phyloP scores from a whole-genome alignment of 139 green algal species.

The Tetradesmus lagerheimii region DNA sequence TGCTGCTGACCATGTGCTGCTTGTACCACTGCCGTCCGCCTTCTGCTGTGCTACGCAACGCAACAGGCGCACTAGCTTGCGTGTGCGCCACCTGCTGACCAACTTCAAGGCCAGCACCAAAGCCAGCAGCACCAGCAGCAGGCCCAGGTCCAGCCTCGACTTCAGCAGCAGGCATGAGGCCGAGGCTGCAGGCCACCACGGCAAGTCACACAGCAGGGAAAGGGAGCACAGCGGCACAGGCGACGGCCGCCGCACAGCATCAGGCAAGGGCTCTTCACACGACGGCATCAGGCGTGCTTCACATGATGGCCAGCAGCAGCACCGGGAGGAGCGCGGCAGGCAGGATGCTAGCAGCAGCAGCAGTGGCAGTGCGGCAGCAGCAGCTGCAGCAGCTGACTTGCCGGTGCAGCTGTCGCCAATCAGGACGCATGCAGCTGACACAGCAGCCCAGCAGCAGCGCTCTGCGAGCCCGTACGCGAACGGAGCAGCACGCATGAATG shows the following conservation, averaged over 20 bases:
- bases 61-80: slow-evolving; percentile 46
- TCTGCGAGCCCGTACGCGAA: background rate
- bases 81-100: slow-evolving; percentile 44
- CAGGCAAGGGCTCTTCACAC: background rate
- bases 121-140: background rate
- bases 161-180: background rate
- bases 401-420: slow-evolving; percentile 23
- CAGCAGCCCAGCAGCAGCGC: background rate
- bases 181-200: background rate
- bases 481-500: background rate
- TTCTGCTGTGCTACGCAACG: background rate
- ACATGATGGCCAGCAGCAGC: background rate
- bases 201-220: slow-evolving; percentile 3
- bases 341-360: background rate
- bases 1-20: background rate
- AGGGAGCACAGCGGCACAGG: background rate
- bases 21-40: background rate
- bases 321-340: background rate
- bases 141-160: background rate
- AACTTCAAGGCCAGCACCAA: slow-evolving; percentile 38
- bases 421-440: slow-evolving; percentile 1
- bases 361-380: slow-evolving; percentile 13
- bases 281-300: background rate
- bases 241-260: background rate
- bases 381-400: slow-evolving; percentile 3